Percentiles rank a stretch among this genome's conserved stretches.
These are phyloP conservation scores for Priceomyces carsonii DNA, from an alignment of 805 yeast genomes.

Conservation along the genomic window DNA sequence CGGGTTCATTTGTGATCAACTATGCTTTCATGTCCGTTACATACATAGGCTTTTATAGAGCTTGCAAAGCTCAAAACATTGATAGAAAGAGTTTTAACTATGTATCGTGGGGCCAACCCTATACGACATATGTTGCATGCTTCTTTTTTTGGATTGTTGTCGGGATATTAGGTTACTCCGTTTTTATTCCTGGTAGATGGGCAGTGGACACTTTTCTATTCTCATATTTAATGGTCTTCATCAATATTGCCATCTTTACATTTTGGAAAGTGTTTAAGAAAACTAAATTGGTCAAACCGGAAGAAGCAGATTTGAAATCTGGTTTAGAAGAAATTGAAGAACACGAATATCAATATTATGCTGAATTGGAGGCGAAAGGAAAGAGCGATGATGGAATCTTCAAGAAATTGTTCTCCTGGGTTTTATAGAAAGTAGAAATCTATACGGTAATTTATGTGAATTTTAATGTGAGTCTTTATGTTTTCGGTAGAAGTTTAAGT, in stretches of 20 bases:
- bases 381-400: slow-evolving; percentile 9
- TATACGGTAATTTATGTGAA: no score
- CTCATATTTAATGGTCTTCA: slow-evolving; percentile 70
- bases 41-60: slow-evolving; percentile 44
- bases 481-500: no score
- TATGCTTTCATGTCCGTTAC: slow-evolving; percentile 47
- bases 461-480: no score
- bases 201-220: slow-evolving; percentile 60
- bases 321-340: slow-evolving; percentile 51
- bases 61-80: slow-evolving; percentile 38
- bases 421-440: slow-evolving; percentile 16
- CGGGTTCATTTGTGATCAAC: slow-evolving; percentile 48
- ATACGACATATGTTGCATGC: slow-evolving; percentile 31
- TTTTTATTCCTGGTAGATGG: slow-evolving; percentile 71
- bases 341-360: slow-evolving; percentile 46
- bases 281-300: slow-evolving; percentile 40
- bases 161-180: slow-evolving; percentile 70
- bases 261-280: slow-evolving; percentile 39
- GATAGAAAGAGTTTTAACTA: slow-evolving; percentile 41
- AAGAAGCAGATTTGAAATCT: slow-evolving; percentile 46
- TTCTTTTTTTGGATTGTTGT: slow-evolving; percentile 35
- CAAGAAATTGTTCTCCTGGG: slow-evolving; percentile 18
- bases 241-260: slow-evolving; percentile 28
- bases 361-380: slow-evolving; percentile 29
- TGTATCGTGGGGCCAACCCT: slow-evolving; percentile 46